Evolutionary conservation across 2,329 filamentous ascomycete genomes (phyloP), one percentile per base, ranked within the genome.

Genomic region (Cordyceps pruinosa): DNA sequence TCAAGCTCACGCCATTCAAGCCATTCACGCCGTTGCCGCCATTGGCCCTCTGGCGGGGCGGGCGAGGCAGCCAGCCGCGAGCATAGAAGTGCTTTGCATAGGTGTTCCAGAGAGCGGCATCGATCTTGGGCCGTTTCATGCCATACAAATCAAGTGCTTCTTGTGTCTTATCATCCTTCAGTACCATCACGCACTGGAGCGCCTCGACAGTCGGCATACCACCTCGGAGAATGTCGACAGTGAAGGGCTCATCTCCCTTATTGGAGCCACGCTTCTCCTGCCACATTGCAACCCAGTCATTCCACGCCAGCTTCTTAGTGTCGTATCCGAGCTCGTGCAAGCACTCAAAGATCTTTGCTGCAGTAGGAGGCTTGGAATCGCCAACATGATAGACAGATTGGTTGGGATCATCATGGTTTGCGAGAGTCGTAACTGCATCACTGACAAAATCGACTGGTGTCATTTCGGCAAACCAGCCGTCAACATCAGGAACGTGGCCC

Each of bases 381-480:
- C 88, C 88, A 0, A 92, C 75, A 63, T 92, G 89, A 71, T 89
- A 90, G 8, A 91, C 72, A 0, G 78, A 77, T 64, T 89, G 86
- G 10, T 84, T 77, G 1, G 78, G 76, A 35, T 85, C 77, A 0
- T 74, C 79, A 58, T 89, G 79, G 62, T 86, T 84, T 41, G 85
- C 80, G 21, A 92, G 78, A 19, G 87, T 83, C 25, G 88, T 75
- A 62, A 93, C 89, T 4, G 87, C 84, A 61, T 84, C 84, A 71
- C 85, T 88, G 58, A 91, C 87, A 65, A 89, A 91, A 70, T 93
- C 88, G 15, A 90, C 89, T 0, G 89, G 88, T 0, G 89, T 91
- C 88, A 92, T 92, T 72, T 93, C 89, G 1, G 87, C 82, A 50
- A 85, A 82, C 89, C 89, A 93, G 42, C 84, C 84, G 50, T 86